Base-by-base conservation (phyloP, 768 basidiomycete genomes). In the Phylloporus sp. region DNA sequence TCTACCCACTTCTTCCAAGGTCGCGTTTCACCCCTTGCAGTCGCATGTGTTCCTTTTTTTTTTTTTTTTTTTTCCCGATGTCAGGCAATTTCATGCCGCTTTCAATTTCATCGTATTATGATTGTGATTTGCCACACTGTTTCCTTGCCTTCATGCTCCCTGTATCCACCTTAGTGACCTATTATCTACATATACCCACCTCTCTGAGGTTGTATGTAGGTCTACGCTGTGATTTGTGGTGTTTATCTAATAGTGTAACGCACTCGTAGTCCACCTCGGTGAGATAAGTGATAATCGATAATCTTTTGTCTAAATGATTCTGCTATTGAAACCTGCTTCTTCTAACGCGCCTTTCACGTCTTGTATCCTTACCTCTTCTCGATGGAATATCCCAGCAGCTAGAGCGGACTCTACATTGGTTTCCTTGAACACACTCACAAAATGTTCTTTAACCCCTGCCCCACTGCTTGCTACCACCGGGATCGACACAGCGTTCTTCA, bases 311-410 rank as follows among this genome's bases (percentile, higher is more conserved):
- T 61, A 66, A 7, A 46, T 26, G 29, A 60, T 45, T 55, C 80
- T 71, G 38, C 80, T 78, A 49, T 79, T 80, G 46, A 89, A 77
- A 1, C 72, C 71, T 12, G 75, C 75, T 5, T 55, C 60, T 31
- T 61, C 62, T 56, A 91, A 62, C 2, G 74, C 70, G 38, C 70
- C 69, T 72, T 97, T 99, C 50, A 97, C 88, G 44, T 88, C 84
- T 41, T 72, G 70, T 54, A 99, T 95, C 36, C 71, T 76, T 5
- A 99, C 95, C 67, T 97, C 89, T 41, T 77, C 80, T 28, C 97
- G 75, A 69, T 99, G 97, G 70, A 99, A 99, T 58, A 98, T 97
- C 2, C 97, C 97, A 11, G 97, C 97, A 10, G 97, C 97, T 50
- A 99, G 71, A 2, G 89, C 97, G 40, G 97, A 92, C 69, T 95